Conservation (phyloP, 2,329 filamentous ascomycete species). For the Claviceps monticola region DNA sequence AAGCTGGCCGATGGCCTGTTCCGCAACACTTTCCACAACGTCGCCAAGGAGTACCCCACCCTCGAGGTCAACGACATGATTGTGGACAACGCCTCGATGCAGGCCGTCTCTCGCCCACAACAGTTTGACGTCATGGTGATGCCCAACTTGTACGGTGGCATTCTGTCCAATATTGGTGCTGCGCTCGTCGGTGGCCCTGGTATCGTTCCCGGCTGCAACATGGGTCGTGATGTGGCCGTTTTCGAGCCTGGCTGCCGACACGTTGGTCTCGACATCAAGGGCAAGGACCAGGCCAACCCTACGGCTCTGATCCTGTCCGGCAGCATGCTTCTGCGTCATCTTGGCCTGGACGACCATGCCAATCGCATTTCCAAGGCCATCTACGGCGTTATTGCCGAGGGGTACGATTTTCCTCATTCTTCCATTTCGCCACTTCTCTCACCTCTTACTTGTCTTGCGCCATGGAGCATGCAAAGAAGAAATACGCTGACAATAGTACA, state of each 20-base stretch:
- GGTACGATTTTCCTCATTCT: slow-evolving; percentile 34
- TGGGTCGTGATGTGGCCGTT: slow-evolving; percentile 94
- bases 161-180: slow-evolving; percentile 96
- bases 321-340: slow-evolving; percentile 92
- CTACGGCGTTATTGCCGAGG: slow-evolving; percentile 70
- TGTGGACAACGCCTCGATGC: slow-evolving; percentile 99
- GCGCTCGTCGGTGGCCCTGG: slow-evolving; percentile 93
- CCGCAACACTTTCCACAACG: slow-evolving; percentile 89
- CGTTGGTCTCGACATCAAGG: slow-evolving; percentile 98
- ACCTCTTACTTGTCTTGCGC: neutral
- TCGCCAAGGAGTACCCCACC: slow-evolving; percentile 89
- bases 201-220: slow-evolving; percentile 97
- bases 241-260: slow-evolving; percentile 99
- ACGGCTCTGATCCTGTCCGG: slow-evolving; percentile 90
- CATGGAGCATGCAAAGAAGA: neutral
- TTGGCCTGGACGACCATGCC: slow-evolving; percentile 94
- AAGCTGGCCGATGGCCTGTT: slow-evolving; percentile 98
- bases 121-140: slow-evolving; percentile 99
- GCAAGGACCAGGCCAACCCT: slow-evolving; percentile 98
- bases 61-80: slow-evolving; percentile 99
- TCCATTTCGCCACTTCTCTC: neutral
- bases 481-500: slow-evolving; percentile 32
- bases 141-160: slow-evolving; percentile 98
- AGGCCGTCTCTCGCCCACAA: slow-evolving; percentile 89
- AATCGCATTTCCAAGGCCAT: slow-evolving; percentile 91